Conservation (phyloP, 306 rosid genomes). For the Dalbergia cultrata region DNA sequence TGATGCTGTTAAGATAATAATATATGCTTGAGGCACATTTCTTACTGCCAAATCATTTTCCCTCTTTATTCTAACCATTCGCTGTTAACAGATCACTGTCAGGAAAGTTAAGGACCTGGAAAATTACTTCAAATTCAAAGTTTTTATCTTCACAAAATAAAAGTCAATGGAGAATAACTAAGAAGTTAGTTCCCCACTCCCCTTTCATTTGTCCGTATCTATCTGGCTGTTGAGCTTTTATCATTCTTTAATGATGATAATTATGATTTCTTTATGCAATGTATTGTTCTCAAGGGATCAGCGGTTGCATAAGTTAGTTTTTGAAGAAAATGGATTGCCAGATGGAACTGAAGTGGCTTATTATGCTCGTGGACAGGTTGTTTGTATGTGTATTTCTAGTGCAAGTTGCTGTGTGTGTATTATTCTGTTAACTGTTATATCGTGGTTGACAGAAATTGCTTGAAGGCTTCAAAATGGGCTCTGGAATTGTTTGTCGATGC, state of each 20-base stretch:
- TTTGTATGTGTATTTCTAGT: constrained; percentile 36
- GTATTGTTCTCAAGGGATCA: constrained; percentile 71
- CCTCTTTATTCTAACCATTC: constrained; percentile 35
- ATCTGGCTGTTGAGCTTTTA: constrained; percentile 36
- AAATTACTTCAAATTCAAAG: constrained; percentile 53
- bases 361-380: constrained; percentile 96
- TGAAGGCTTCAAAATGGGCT: constrained; percentile 89
- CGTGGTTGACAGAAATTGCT: constrained; percentile 80
- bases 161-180: constrained; percentile 83
- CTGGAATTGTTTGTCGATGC: constrained; percentile 90
- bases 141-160: constrained; percentile 62
- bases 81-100: constrained; percentile 62
- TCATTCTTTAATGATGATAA: constrained; percentile 36
- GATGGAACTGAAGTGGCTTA: constrained; percentile 98
- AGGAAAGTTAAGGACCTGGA: constrained; percentile 55
- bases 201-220: constrained; percentile 18
- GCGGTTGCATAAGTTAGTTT: constrained; percentile 93
- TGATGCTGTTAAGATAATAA: constrained; percentile 41
- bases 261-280: constrained; percentile 32
- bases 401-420: constrained; percentile 39
- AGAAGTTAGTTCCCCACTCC: constrained; percentile 60
- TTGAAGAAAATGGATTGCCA: constrained; percentile 90
- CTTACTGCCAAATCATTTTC: constrained; percentile 6
- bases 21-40: constrained; percentile 35
- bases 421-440: constrained; percentile 24